Evolutionary conservation across 2,329 filamentous ascomycete species (phyloP).

Genomic region (Triangularia setosa): DNA sequence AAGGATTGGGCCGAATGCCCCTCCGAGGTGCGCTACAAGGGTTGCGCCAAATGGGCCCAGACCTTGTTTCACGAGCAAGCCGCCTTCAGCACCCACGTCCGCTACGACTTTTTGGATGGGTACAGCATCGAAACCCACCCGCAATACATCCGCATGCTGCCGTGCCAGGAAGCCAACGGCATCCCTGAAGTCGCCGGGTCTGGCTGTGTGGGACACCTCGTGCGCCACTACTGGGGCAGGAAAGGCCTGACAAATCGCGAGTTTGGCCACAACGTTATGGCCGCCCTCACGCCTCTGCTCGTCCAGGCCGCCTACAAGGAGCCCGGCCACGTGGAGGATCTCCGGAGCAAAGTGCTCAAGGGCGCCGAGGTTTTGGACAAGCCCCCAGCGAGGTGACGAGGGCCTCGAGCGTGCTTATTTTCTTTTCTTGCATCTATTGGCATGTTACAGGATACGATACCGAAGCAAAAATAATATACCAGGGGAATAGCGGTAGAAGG

Average conservation of each 20-base stretch:
- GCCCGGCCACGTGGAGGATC: constrained; percentile 16
- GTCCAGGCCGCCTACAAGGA: constrained; percentile 16
- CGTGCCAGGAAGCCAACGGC: constrained; percentile 42
- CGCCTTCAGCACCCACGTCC: constrained; percentile 41
- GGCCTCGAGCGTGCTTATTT: neutral
- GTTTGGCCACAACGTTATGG: constrained; percentile 30
- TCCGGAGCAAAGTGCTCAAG: constrained; percentile 15
- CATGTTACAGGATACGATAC: neutral
- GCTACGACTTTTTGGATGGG: constrained; percentile 33
- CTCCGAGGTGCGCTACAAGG: constrained; percentile 31
- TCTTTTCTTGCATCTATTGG: neutral
- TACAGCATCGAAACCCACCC: constrained; percentile 33
- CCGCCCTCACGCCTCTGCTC: constrained; percentile 19
- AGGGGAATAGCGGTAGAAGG: neutral
- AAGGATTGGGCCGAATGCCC: constrained; percentile 45
- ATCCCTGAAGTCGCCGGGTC: constrained; percentile 35
- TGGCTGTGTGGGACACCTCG: constrained; percentile 39
- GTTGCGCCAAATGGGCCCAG: constrained; percentile 31
- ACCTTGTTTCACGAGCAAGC: constrained; percentile 40
- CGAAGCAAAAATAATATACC: neutral
- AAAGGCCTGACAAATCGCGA: constrained; percentile 40
- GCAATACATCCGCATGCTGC: constrained; percentile 37
- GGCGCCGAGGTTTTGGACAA: constrained; percentile 20
- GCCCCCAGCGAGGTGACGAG: neutral
- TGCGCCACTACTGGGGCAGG: constrained; percentile 43